Base-by-base conservation (phyloP, 805 yeast species). In the Candida ponderosae region DNA sequence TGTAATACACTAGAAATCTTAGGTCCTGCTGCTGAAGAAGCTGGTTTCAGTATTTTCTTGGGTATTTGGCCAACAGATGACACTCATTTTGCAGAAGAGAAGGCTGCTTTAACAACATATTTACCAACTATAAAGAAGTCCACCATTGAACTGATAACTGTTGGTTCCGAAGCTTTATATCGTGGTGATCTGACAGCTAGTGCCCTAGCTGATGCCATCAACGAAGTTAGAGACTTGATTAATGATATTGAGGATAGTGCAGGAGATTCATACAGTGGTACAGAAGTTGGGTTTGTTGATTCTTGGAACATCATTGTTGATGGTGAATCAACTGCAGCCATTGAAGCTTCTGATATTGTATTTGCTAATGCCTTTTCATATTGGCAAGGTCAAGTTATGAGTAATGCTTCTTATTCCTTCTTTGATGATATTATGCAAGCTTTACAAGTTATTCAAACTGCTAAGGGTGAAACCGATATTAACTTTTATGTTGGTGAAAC, bases 371-470 rank as follows among this genome's bases (percentile, higher is more conserved):
- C 96, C 35, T 90, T 90, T 75, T 85, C 97, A 8, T 90, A 89
- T 80, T 90, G 97, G 97, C 97, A 90, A 70, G 97, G 97, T 32
- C 97, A 88, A 70, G 73, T 87, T 48, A 74, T 72, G 74, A 56
- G 62, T 35, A 89, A 89, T 62, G 76, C 96, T 20, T 77, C 95
- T 15, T 85, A 76, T 73, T 87, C 96, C 3, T 90, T 89, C 81
- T 76, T 87, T 49, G 97, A 89, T 60, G 97, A 90, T 62, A 86
- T 90, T 62, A 88, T 89, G 96, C 97, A 90, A 73, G 96, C 97
- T 48, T 68, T 90, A 61, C 95, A 87, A 70, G 69, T 72, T 43
- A 77, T 90, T 54, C 96, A 90, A 73, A 69, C 86, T 50, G 63
- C 74, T 51, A 89, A 90, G 72, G 96, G 96, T 45, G 65, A 82